Evolutionary conservation across 345 rosid genomes (phyloP).

Genomic region (Populus simonii): DNA sequence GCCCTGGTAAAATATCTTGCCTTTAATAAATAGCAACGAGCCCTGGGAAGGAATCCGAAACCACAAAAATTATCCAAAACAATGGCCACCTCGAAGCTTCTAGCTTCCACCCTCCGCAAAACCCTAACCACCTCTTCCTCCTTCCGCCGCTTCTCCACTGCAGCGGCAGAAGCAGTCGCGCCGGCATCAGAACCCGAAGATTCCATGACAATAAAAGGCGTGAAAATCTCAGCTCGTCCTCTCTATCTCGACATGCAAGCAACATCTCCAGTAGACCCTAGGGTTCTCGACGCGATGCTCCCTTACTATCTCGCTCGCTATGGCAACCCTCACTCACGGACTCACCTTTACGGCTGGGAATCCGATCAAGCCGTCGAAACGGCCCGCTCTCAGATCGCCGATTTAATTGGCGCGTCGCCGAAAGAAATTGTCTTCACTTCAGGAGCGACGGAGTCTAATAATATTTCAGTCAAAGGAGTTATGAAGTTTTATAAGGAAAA

Average conservation of each 20-base stretch:
- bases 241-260: constrained; percentile 77
- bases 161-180: constrained; percentile 25
- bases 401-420: constrained; percentile 75
- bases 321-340: constrained; percentile 95
- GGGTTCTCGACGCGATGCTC: constrained; percentile 83
- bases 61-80: neutral
- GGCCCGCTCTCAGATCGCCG: constrained; percentile 71
- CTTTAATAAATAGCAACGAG: no score
- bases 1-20: neutral
- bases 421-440: constrained; percentile 89
- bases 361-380: constrained; percentile 82
- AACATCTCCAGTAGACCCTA: constrained; percentile 88
- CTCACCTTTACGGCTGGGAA: constrained; percentile 97
- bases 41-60: no score
- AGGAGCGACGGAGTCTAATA: constrained; percentile 94
- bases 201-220: constrained; percentile 62
- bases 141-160: constrained; percentile 25
- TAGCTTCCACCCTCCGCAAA: constrained; percentile 48
- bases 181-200: constrained; percentile 34
- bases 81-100: constrained; percentile 57
- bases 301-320: constrained; percentile 64
- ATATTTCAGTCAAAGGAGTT: constrained; percentile 81
- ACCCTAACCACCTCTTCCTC: constrained; percentile 23
- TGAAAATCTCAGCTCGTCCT: constrained; percentile 63
- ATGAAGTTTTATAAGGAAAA: constrained; percentile 89